phyloP scores from a whole-genome alignment of 2,329 filamentous ascomycete species.

The Juglanconis sp. region DNA sequence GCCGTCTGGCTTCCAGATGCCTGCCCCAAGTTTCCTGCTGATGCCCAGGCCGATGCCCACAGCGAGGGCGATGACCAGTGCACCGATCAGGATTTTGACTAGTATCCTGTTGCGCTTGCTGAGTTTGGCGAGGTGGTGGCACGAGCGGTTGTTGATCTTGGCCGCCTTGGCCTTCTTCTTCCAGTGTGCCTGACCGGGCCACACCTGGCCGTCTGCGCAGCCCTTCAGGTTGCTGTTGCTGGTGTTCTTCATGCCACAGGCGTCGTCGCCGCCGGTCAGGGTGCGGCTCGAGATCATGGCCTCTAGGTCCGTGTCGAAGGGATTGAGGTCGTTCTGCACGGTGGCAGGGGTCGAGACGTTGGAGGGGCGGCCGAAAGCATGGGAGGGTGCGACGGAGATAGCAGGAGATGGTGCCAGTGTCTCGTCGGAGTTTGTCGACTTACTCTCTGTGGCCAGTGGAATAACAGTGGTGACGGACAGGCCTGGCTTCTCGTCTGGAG shows the following conservation, averaged over 20 bases:
- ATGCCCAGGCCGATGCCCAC: conserved; percentile 58
- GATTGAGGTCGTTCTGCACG: conserved; percentile 38
- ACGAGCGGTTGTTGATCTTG: conserved; percentile 48
- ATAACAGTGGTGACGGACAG: conserved; percentile 5
- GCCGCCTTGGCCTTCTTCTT: conserved; percentile 56
- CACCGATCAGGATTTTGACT: conserved; percentile 40
- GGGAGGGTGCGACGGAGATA: background rate
- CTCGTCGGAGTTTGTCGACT: conserved; percentile 3
- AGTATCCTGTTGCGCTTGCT: conserved; percentile 53
- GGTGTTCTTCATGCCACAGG: conserved; percentile 33
- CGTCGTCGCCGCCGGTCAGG: conserved; percentile 23
- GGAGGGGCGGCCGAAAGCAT: conserved; percentile 22
- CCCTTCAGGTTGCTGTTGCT: conserved; percentile 34
- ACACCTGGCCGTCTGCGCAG: conserved; percentile 52
- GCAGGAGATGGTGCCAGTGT: background rate
- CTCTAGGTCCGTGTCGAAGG: conserved; percentile 58
- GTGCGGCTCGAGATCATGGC: conserved; percentile 39
- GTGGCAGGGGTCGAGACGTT: conserved; percentile 44
- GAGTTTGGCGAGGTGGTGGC: conserved; percentile 51
- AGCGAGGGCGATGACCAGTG: conserved; percentile 51
- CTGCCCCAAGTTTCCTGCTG: conserved; percentile 58
- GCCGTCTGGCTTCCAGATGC: conserved; percentile 47
- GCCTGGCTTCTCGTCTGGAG: conserved; percentile 12
- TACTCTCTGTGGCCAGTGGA: background rate
- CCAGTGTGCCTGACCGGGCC: conserved; percentile 60